phyloP scores from a whole-genome alignment of 2,329 filamentous ascomycete genomes.

The Epichloe gansuensis region DNA sequence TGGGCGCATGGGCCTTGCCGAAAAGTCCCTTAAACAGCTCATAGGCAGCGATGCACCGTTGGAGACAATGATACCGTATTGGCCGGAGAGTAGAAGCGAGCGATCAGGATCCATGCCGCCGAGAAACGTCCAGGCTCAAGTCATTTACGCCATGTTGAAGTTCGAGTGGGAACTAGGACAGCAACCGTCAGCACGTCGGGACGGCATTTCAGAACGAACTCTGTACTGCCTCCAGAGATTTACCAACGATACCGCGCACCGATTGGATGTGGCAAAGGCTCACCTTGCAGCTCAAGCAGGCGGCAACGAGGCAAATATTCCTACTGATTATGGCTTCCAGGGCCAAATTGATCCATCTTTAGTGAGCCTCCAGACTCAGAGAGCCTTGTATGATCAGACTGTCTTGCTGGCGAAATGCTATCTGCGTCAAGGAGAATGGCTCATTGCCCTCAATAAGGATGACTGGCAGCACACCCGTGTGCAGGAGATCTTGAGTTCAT shows the following conservation, averaged over 20 bases:
- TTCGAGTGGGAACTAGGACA: slow-evolving; percentile 88
- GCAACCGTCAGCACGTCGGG: slow-evolving; percentile 31
- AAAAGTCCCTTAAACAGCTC: slow-evolving; percentile 88
- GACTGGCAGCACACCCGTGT: slow-evolving; percentile 84
- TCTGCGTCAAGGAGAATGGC: slow-evolving; percentile 92
- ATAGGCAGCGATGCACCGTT: slow-evolving; percentile 58
- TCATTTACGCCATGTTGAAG: slow-evolving; percentile 94
- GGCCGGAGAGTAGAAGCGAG: slow-evolving; percentile 29
- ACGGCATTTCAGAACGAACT: slow-evolving; percentile 40
- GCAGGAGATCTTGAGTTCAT: slow-evolving; percentile 80
- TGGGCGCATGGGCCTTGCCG: slow-evolving; percentile 82
- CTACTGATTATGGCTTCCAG: slow-evolving; percentile 38
- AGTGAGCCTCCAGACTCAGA: slow-evolving; percentile 38
- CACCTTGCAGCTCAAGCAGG: slow-evolving; percentile 36
- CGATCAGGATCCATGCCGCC: slow-evolving; percentile 11
- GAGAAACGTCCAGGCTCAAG: slow-evolving; percentile 54
- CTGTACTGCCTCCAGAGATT: slow-evolving; percentile 49
- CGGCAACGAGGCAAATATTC: slow-evolving; percentile 29
- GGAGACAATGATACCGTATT: slow-evolving; percentile 48
- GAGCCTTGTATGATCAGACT: slow-evolving; percentile 46
- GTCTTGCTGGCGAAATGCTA: slow-evolving; percentile 88
- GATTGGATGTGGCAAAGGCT: slow-evolving; percentile 39
- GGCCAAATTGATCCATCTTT: slow-evolving; percentile 31
- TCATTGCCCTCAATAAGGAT: slow-evolving; percentile 71
- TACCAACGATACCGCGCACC: slow-evolving; percentile 45